Conservation (phyloP, 305 asterid species). For the Withania somnifera region DNA sequence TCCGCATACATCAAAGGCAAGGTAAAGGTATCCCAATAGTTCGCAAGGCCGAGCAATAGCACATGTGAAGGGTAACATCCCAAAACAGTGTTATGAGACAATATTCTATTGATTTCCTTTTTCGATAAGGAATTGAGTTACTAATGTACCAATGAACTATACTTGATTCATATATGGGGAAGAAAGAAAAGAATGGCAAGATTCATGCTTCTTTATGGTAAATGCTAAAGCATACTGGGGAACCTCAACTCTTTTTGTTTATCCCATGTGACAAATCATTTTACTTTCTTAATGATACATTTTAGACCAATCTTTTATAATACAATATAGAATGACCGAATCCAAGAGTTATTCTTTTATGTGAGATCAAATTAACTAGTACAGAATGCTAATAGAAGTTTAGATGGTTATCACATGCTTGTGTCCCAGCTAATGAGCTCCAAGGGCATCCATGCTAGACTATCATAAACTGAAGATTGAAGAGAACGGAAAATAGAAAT, state of each 20-base stretch:
- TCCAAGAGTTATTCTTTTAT: neutral
- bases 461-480: neutral
- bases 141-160: neutral
- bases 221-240: neutral
- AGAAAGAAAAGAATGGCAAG: neutral
- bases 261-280: neutral
- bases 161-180: neutral
- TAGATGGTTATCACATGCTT: neutral
- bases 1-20: neutral
- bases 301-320: neutral
- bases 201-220: neutral
- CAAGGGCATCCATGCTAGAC: neutral
- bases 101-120: neutral
- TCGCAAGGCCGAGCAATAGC: neutral
- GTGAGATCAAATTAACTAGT: neutral
- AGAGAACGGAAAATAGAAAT: neutral
- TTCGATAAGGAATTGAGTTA: neutral
- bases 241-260: neutral
- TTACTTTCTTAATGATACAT: neutral
- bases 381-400: neutral
- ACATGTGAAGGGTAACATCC: neutral
- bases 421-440: neutral
- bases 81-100: neutral
- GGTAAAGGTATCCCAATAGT: neutral
- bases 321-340: neutral